Base-by-base conservation (phyloP, 257 asterid species). In the Przewalskia tangutica region DNA sequence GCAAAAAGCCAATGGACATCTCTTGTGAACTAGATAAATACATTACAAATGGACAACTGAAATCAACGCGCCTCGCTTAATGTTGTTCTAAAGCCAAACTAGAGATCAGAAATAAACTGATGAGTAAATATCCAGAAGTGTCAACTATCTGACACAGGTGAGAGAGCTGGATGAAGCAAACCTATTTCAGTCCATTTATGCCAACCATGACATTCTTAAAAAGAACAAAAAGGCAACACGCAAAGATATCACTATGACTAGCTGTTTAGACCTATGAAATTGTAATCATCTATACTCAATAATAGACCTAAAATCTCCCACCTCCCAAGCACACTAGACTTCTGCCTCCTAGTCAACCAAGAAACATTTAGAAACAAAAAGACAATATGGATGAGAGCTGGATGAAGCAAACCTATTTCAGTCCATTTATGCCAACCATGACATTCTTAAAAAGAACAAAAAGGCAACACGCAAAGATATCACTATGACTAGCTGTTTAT, bases 1-100 rank as follows among this genome's bases (percentile, higher is more conserved):
- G 89, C 90, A 82, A 86, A 53, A 65, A 16, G 36, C 76, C 50
- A 70, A 66, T 32, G 34, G 27, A 70, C 6, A 59, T 10, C 50
- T 5, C 56, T 20, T 20, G 58, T 71, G 18, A 71, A 48, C 79
- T 58, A 48, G 79, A 63, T 53, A 42, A 82, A 53, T 51, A 54
- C 46, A 60, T 80, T 38, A 20, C 18, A 63, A 34, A 46, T 11
- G 4, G 23, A 4, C 38, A 44, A 48, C 83, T 63, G 27, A 80
- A 14, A 3, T 60, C 70, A 48, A 62, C 9, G 8, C 1, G 50
- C 10, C 78, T 71, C 42, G 16, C 13, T 5, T 27, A 36, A 54
- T 38, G 56, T 32, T 80, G 32, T 16, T n/a, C 38, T 12, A 55
- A 0, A 40, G 71, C 2, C 60, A 36, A 77, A 77, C 42, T 34